Evolutionary conservation across 2,329 filamentous ascomycete species (phyloP).

Genomic region (Botryotinia globosa): DNA sequence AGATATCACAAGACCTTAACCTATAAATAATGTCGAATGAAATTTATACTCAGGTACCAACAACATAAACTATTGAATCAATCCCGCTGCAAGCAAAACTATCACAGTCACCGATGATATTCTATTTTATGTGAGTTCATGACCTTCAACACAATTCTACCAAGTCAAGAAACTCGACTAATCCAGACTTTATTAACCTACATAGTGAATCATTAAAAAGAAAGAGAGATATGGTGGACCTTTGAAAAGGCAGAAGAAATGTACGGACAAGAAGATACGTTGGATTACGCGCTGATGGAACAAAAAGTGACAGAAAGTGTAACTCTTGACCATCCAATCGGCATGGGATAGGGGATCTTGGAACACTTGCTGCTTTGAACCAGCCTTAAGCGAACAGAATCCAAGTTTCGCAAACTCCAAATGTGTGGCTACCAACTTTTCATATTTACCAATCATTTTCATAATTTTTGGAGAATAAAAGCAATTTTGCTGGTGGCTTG

Average conservation of each 20-base stretch:
- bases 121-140: not conserved
- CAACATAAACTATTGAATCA: conserved; percentile 15
- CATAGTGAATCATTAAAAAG: not conserved
- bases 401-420: not conserved
- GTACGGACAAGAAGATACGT: conserved; percentile 6
- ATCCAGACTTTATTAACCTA: not conserved
- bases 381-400: conserved; percentile 9
- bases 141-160: not conserved
- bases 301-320: conserved; percentile 4
- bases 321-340: conserved; percentile 29
- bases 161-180: not conserved
- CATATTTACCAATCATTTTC: conserved; percentile 2
- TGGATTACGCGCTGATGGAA: conserved; percentile 17
- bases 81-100: conserved; percentile 2
- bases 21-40: conserved; percentile 16
- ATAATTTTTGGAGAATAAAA: not conserved
- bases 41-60: not conserved
- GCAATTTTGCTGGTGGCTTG: conserved; percentile 4
- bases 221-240: not conserved
- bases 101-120: conserved; percentile 4
- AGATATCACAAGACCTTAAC: conserved; percentile 15
- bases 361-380: conserved; percentile 36
- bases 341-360: conserved; percentile 25
- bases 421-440: not conserved
- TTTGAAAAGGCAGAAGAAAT: conserved; percentile 3